phyloP scores from a whole-genome alignment of 2,329 filamentous ascomycete genomes.

The Calonectria pauciramosa region DNA sequence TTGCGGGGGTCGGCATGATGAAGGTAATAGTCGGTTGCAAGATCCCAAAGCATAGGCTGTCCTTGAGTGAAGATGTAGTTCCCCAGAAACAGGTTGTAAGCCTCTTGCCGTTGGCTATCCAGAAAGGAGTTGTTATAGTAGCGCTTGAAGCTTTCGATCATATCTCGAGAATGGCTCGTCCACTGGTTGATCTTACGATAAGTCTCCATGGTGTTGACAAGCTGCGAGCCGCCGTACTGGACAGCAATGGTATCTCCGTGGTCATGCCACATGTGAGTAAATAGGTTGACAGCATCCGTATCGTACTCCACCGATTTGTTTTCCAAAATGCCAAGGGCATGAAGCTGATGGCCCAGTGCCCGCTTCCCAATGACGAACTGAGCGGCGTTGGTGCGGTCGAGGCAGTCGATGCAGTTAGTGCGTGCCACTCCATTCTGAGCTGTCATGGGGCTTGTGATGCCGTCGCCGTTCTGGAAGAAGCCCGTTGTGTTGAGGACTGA shows the following conservation, averaged over 20 bases:
- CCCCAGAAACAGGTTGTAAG: slow-evolving; percentile 96
- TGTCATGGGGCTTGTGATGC: slow-evolving; percentile 70
- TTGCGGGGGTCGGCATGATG: slow-evolving; percentile 88
- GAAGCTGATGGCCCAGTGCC: slow-evolving; percentile 90
- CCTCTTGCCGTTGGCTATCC: slow-evolving; percentile 97
- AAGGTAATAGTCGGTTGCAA: slow-evolving; percentile 94
- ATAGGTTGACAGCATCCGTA: slow-evolving; percentile 94
- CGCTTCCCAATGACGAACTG: slow-evolving; percentile 98
- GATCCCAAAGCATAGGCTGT: slow-evolving; percentile 96
- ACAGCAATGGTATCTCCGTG: slow-evolving; percentile 98
- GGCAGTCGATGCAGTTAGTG: slow-evolving; percentile 98
- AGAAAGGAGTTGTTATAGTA: slow-evolving; percentile 99
- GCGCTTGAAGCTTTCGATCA: slow-evolving; percentile 99
- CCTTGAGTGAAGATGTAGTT: slow-evolving; percentile 92
- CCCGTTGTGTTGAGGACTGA: slow-evolving; percentile 88
- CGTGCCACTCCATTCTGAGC: slow-evolving; percentile 94
- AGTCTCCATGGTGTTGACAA: slow-evolving; percentile 99
- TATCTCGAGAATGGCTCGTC: slow-evolving; percentile 96
- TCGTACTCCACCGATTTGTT: slow-evolving; percentile 89
- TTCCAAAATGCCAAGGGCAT: slow-evolving; percentile 89
- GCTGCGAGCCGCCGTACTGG: slow-evolving; percentile 96
- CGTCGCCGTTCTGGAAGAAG: slow-evolving; percentile 94
- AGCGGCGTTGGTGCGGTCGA: slow-evolving; percentile 96
- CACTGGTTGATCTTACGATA: slow-evolving; percentile 99
- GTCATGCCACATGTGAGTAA: slow-evolving; percentile 98